Conservation (phyloP, 2,329 filamentous ascomycete genomes). For the Exophiala xenobiotica region DNA sequence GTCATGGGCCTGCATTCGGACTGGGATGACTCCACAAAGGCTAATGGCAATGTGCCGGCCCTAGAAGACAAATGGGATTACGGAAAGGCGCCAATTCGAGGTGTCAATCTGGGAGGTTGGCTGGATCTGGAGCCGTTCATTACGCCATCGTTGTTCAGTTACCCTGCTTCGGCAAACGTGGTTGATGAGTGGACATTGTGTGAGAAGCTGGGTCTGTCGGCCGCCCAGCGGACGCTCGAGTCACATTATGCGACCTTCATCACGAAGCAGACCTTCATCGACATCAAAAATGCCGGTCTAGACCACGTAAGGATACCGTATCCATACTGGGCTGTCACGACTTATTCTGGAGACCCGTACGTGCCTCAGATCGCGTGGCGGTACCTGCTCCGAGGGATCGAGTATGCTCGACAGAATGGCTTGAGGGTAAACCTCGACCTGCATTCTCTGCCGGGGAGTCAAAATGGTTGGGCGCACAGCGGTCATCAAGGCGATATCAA, state of each 20-base stretch:
- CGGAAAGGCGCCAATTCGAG: constrained; percentile 73
- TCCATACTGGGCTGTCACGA: constrained; percentile 89
- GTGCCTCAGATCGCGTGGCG: constrained; percentile 85
- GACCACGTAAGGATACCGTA: constrained; percentile 97
- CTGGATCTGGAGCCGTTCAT: constrained; percentile 93
- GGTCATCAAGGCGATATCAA: constrained; percentile 75
- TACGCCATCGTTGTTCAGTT: constrained; percentile 84
- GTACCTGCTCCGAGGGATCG: constrained; percentile 87
- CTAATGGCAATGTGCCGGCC: constrained; percentile 77
- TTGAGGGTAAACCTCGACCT: constrained; percentile 90
- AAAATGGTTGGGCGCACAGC: constrained; percentile 98
- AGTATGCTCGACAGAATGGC: constrained; percentile 90
- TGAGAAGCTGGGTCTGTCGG: constrained; percentile 63
- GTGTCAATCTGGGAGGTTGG: constrained; percentile 94
- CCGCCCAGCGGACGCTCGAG: constrained; percentile 65
- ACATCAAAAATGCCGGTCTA: constrained; percentile 82
- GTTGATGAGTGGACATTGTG: constrained; percentile 87
- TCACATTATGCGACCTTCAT: constrained; percentile 89
- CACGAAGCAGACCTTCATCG: constrained; percentile 76
- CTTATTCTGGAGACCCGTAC: constrained; percentile 84
- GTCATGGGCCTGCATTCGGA: constrained; percentile 82
- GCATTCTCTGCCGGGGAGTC: constrained; percentile 86
- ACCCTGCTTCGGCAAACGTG: constrained; percentile 60
- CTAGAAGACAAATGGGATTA: constrained; percentile 79
- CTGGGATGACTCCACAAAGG: constrained; percentile 78